These are phyloP conservation scores for Leptographium radiaticola DNA, from an alignment of 2,329 filamentous ascomycete species.

Conservation along the genomic window DNA sequence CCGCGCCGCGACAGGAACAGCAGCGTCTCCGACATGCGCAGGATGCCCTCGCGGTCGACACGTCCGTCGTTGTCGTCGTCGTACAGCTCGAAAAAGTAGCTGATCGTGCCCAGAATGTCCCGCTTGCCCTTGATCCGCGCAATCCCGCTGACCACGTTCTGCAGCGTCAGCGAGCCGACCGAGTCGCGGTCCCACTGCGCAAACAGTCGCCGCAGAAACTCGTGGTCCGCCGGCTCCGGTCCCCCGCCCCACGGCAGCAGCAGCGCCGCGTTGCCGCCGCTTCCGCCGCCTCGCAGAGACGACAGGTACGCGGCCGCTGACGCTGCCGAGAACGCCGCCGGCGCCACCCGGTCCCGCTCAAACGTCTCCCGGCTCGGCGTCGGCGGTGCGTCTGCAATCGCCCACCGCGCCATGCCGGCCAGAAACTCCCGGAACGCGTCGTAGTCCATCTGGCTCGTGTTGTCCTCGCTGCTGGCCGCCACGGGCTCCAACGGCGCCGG, in stretches of 20 bases:
- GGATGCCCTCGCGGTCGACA: constrained; percentile 87
- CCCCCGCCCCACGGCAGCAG: constrained; percentile 42
- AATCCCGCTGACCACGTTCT: constrained; percentile 83
- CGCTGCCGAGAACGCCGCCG: constrained; percentile 32
- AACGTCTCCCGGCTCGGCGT: constrained; percentile 35
- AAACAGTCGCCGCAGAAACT: constrained; percentile 84
- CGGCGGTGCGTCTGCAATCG: constrained; percentile 70
- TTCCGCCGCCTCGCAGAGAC: constrained; percentile 34
- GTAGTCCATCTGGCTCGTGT: constrained; percentile 92
- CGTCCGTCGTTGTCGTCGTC: constrained; percentile 85
- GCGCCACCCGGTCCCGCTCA: constrained; percentile 33
- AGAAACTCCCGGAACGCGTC: constrained; percentile 92
- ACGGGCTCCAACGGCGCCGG: constrained; percentile 48
- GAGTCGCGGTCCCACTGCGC: constrained; percentile 75
- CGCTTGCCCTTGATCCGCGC: constrained; percentile 84
- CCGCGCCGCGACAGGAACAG: constrained; percentile 85
- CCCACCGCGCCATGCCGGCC: constrained; percentile 83
- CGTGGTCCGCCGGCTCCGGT: constrained; percentile 72
- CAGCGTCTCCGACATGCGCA: constrained; percentile 86
- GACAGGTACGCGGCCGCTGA: constrained; percentile 38
- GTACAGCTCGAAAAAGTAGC: constrained; percentile 95
- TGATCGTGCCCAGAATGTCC: constrained; percentile 96
- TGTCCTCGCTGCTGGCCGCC: constrained; percentile 76
- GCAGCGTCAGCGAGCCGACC: constrained; percentile 65
- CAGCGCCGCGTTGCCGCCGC: constrained; percentile 16